Conservation (phyloP, 352 stramenopile genomes). For the Pythium coloratum region DNA sequence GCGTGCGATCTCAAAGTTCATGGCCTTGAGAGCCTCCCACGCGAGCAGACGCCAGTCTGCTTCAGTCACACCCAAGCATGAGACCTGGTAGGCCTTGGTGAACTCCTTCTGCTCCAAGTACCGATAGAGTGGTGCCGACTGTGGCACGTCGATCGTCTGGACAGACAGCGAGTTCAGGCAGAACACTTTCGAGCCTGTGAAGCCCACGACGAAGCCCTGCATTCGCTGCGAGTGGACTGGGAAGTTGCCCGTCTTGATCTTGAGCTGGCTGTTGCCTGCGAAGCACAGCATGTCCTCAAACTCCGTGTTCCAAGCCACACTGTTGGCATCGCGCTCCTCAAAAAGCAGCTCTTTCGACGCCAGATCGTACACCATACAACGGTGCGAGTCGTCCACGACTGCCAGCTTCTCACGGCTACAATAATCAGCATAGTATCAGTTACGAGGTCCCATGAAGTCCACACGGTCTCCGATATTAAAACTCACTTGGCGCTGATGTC, state of each 20-base stretch:
- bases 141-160: slow-evolving; percentile 90
- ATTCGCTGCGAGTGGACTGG: slow-evolving; percentile 89
- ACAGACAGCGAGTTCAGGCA: slow-evolving; percentile 86
- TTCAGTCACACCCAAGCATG: slow-evolving; percentile 94
- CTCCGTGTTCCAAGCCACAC: slow-evolving; percentile 93
- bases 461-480: background rate
- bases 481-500: slow-evolving; percentile 87
- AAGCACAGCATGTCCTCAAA: slow-evolving; percentile 96
- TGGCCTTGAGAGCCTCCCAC: slow-evolving; percentile 84
- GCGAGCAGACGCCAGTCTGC: slow-evolving; percentile 87
- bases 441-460: background rate
- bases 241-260: slow-evolving; percentile 91
- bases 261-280: slow-evolving; percentile 82
- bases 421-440: background rate
- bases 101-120: slow-evolving; percentile 92
- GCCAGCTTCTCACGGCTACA: slow-evolving; percentile 85
- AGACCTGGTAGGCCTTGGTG: slow-evolving; percentile 83
- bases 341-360: slow-evolving; percentile 90
- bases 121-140: slow-evolving; percentile 85
- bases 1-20: slow-evolving; percentile 78
- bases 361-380: slow-evolving; percentile 91
- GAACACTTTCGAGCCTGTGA: slow-evolving; percentile 92
- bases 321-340: slow-evolving; percentile 82
- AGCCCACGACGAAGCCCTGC: slow-evolving; percentile 92
- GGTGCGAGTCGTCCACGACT: slow-evolving; percentile 89